Percentiles rank a stretch among this genome's conserved stretches.
Conservation (phyloP, 148 eudicot genomes). For the Cornus suecica region DNA sequence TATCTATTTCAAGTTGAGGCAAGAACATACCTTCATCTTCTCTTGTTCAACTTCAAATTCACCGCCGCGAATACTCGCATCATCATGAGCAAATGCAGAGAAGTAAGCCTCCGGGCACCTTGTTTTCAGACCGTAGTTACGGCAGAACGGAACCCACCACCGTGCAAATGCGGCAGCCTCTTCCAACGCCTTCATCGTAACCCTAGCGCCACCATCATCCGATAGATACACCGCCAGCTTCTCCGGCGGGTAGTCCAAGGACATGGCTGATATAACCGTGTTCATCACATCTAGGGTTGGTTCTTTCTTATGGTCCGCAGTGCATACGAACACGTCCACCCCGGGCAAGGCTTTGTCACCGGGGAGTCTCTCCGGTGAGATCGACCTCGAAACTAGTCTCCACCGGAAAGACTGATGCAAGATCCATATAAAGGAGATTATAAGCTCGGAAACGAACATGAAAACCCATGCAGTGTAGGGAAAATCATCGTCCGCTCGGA, state of each 20-base stretch:
- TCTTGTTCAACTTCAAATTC: background rate
- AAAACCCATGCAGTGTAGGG: background rate
- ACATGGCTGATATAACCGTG: background rate
- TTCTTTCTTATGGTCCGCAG: background rate
- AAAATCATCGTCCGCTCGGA: background rate
- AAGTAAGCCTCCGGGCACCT: background rate
- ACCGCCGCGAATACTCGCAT: background rate
- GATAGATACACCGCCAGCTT: background rate
- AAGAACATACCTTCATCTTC: background rate
- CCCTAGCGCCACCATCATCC: background rate
- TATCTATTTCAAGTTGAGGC: background rate
- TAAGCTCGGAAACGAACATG: background rate
- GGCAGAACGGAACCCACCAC: background rate
- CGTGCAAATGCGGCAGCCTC: background rate
- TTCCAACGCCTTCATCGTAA: background rate
- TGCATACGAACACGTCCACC: background rate
- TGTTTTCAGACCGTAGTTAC: background rate
- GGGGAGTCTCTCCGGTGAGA: background rate
- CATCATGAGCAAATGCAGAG: background rate
- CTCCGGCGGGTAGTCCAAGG: background rate
- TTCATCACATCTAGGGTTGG: background rate
- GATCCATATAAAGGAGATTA: background rate
- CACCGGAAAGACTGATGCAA: background rate
- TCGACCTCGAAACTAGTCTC: background rate
- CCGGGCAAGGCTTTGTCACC: background rate